Base-by-base conservation (phyloP, 306 rosid genomes). In the Leucaena leucocephala region DNA sequence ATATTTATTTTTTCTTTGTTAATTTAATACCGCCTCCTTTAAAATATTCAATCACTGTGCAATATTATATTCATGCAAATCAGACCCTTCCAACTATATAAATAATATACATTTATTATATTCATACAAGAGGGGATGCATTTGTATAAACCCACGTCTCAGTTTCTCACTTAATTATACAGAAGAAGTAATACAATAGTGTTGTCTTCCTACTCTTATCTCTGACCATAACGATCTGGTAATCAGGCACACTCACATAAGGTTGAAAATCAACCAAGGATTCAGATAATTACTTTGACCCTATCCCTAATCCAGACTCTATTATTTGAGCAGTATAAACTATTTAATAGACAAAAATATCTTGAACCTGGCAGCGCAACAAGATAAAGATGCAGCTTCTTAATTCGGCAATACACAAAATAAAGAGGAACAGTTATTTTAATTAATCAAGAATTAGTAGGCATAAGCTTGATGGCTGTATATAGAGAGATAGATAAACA, bases 71-170 rank as follows among this genome's bases (percentile, higher is more conserved):
- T 15, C 4, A 63, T 27, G 17, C 35, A 33, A 33, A 61, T 5
- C 66, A 57, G 2, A 14, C 15, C 13, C 36, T 57, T 33, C 33
- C 62, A 19, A 7, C 62, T 3, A 55, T 17, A 54, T 21, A 15
- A 4, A 52, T 27, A 27, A 27, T 16, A 52, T 17, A 5, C 2
- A 52, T 52, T 0, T 2, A 57, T 19, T 57, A 57, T 21, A 19
- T 21, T 7, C 61, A 36, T 52, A 66, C 80, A 44, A 43, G 52
- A 48, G 17, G 57, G 6, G 44, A 57, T 80, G 82, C 79, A 66
- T 76, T 67, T 65, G 72, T 64, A 75, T 55, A 55, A 7, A 19
- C 45, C 13, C 74, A 61, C 27, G 39, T 69, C 73, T 52, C 27
- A 27, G 27, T 27, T 27, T 27, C 27, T 27, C 62, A 77, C 33